Evolutionary conservation across 805 yeast species (phyloP).

Genomic region (Huiozyma naganishii): DNA sequence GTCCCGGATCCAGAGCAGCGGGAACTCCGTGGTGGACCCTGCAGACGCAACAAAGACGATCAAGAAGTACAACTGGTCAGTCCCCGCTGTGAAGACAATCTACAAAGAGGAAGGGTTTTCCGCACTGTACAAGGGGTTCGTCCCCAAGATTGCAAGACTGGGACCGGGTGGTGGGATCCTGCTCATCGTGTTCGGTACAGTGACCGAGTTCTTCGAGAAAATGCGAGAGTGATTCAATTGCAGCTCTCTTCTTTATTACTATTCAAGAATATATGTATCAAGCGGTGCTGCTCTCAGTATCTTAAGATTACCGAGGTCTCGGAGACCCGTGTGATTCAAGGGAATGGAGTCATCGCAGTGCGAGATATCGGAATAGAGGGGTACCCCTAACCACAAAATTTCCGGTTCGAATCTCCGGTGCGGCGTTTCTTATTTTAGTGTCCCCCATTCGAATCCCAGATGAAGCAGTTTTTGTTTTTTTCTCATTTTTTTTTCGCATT

Average conservation of each 20-base stretch:
- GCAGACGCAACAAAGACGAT: conserved; percentile 49
- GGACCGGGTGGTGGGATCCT: conserved; percentile 99
- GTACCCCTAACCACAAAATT: no score
- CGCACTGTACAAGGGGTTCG: conserved; percentile 90
- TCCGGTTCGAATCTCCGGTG: no score
- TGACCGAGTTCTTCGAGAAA: conserved; percentile 85
- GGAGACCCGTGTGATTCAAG: no score
- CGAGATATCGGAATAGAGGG: no score
- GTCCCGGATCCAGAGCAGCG: conserved; percentile 74
- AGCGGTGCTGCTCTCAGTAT: no score
- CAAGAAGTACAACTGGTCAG: conserved; percentile 86
- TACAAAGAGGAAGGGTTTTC: conserved; percentile 79
- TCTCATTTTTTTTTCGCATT: no score
- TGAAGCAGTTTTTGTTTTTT: no score
- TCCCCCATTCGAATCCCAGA: no score
- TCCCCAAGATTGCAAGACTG: conserved; percentile 92
- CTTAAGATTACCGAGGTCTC: no score
- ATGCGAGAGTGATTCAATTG: conserved; percentile 3
- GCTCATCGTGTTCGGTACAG: conserved; percentile 88
- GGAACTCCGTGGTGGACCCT: conserved; percentile 31
- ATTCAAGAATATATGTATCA: no score
- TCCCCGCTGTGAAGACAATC: conserved; percentile 65
- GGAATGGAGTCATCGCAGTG: no score
- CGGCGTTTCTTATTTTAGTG: no score
- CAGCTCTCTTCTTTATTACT: not conserved